Percentiles rank a stretch among this genome's conserved stretches.
phyloP scores from a whole-genome alignment of 2,329 filamentous ascomycete genomes.

The Trichoderma simmonsii region DNA sequence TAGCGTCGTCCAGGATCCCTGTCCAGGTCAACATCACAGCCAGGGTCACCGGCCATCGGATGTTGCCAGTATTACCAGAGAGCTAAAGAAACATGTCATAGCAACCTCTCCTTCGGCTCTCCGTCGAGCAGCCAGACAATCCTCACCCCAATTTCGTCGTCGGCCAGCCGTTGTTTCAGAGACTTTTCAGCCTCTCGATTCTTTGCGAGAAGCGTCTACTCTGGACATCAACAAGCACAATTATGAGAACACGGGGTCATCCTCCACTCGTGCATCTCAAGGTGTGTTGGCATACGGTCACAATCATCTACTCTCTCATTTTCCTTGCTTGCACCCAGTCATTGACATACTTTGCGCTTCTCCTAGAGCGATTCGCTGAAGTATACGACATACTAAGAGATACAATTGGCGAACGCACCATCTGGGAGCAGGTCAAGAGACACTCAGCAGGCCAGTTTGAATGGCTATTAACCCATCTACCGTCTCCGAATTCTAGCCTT shows the following conservation, averaged over 20 bases:
- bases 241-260: conserved; percentile 1
- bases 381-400: conserved; percentile 4
- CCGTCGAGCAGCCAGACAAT: conserved; percentile 16
- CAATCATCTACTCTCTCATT: neutral
- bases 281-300: conserved; percentile 12
- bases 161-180: conserved; percentile 33
- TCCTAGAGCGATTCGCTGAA: neutral
- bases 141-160: conserved; percentile 25
- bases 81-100: conserved; percentile 15
- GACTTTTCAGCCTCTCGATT: conserved; percentile 35
- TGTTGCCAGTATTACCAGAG: neutral
- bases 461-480: conserved; percentile 44
- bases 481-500: conserved; percentile 27
- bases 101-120: conserved; percentile 19
- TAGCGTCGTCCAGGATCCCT: conserved; percentile 23
- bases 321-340: conserved; percentile 2
- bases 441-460: conserved; percentile 51
- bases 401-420: conserved; percentile 28
- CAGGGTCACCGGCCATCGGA: conserved; percentile 10
- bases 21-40: conserved; percentile 17
- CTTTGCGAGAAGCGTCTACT: conserved; percentile 31
- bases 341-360: conserved; percentile 6
- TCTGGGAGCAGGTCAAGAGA: conserved; percentile 37
- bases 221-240: neutral
- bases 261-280: neutral